Base-by-base conservation (phyloP, 179 eudicot species). In the Sideroxylon spinosum region DNA sequence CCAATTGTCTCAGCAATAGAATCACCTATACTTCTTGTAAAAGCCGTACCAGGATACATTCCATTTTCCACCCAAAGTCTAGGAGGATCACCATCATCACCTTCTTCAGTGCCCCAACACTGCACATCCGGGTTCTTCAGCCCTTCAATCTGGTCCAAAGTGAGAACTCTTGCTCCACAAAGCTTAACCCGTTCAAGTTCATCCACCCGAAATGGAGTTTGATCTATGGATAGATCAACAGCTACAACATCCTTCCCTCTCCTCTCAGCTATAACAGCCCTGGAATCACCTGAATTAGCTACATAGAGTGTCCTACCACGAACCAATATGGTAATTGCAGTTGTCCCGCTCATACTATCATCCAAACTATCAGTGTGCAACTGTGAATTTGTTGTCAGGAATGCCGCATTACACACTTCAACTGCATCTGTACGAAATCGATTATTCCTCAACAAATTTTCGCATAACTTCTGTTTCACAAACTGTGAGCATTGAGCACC, bases 281-380 rank as follows among this genome's bases (percentile, higher is more conserved):
- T 90, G 1, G 99, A 95, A 86, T 95, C 99, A 81, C 99, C 99
- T 8, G 95, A 78, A 85, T 95, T 95, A 52, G 97, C 93, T 77
- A 90, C 92, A 79, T 89, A 93, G 44, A 95, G 73, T 1, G 91
- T 93, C 84, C 84, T 86, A 76, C 95, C 98, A 76, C 99, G 81
- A 71, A 93, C 95, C 84, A 95, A 83, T 48, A 95, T 81, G 26
- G 99, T 95, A 82, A 93, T 83, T n/a, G 99, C 97, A 77, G 99
- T 95, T n/a, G 99, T 95, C 59, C 99, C 99, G 78, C 99, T 95
- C 99, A 95, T 95, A 84, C 94, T 93, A 84, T 95, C 99, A 83
- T 95, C 99, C 81, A 95, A 65, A 75, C 25, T 79, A 78, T 95
- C 98, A 77, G 90, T 90, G 81, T 95, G 98, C 84, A 95, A 80